Base-by-base conservation (phyloP, 257 asterid species). In the Gentiana dahurica region DNA sequence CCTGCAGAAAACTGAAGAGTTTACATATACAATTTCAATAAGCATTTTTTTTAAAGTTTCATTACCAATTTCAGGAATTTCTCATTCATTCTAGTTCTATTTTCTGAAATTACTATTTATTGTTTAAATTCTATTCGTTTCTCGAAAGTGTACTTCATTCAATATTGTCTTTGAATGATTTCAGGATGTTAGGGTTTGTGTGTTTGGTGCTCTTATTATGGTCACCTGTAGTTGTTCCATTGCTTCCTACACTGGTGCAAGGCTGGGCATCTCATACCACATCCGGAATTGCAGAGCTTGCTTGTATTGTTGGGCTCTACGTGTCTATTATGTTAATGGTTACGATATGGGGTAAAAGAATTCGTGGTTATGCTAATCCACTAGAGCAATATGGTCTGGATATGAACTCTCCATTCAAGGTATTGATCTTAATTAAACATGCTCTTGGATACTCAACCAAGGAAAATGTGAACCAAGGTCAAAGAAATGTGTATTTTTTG, bases 161-260 rank as follows among this genome's bases (percentile, higher is more conserved):
- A 46, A 5, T 36, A 10, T 37, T 52, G 35, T 52, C 13, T 15
- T 49, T 55, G 64, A 51, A 8, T 13, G 6, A 34, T 57, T 57
- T 39, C 43, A 92, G 98, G 88, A 83, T 88, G 68, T 68, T 62
- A 59, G 93, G 93, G 62, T 92, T 92, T 70, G 68, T 71, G 56
- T 71, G 75, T 61, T 55, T 92, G 98, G 98, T 88, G 79, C 77
- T 92, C 65, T 88, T 92, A 70, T 81, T 92, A 35, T 92, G 99
- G 95, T 81, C 97, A 50, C 99, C 99, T 13, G 68, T 92, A 59
- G 65, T 80, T 41, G 60, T 92, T 74, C 99, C 99, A 11, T 69
- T 88, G 83, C 86, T 92, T 53, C 97, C 97, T 35, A 65, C 95
- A 47, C 78, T 92, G 57, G 71, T 88, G 62, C 94, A 73, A 73